A percentile compares a stretch with the other conserved stretches of the same genome.
phyloP scores from a whole-genome alignment of 2,329 filamentous ascomycete species.

The Ascochyta viciae-villosae region DNA sequence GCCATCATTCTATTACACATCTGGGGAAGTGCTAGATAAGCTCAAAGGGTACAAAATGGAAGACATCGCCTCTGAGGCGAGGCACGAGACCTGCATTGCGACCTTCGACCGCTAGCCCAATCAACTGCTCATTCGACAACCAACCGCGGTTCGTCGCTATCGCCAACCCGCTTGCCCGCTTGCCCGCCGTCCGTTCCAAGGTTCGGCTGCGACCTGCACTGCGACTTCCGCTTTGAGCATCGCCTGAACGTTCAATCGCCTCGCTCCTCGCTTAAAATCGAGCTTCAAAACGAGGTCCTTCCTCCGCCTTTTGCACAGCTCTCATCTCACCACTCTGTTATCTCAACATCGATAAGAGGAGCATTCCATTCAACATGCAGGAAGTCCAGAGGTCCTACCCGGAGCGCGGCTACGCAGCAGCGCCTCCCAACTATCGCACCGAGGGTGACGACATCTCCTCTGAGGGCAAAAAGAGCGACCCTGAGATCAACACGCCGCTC shows the following conservation, averaged over 20 bases:
- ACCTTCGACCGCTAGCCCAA: background rate
- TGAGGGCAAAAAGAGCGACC: constrained; percentile 44
- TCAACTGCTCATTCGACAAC: background rate
- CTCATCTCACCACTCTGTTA: background rate
- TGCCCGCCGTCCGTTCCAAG: constrained; percentile 17
- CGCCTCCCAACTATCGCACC: constrained; percentile 29
- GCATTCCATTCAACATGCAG: constrained; percentile 26
- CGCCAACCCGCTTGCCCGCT: constrained; percentile 6
- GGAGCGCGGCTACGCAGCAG: constrained; percentile 18
- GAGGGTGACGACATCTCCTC: constrained; percentile 31
- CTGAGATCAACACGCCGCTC: constrained; percentile 39
- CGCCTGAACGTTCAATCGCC: constrained; percentile 2
- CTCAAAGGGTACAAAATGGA: constrained; percentile 13
- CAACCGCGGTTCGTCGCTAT: constrained; percentile 5
- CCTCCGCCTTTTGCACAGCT: constrained; percentile 14
- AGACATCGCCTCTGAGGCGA: background rate
- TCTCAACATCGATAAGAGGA: background rate
- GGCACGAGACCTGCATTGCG: background rate
- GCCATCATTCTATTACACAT: constrained; percentile 25
- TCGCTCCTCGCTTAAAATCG: constrained; percentile 21
- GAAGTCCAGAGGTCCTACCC: constrained; percentile 23
- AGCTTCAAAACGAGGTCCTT: constrained; percentile 22
- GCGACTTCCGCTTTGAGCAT: constrained; percentile 24
- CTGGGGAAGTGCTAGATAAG: constrained; percentile 20
- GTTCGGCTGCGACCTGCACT: constrained; percentile 31